phyloP scores from a whole-genome alignment of 768 basidiomycete genomes.

The Dentipellis sp. region DNA sequence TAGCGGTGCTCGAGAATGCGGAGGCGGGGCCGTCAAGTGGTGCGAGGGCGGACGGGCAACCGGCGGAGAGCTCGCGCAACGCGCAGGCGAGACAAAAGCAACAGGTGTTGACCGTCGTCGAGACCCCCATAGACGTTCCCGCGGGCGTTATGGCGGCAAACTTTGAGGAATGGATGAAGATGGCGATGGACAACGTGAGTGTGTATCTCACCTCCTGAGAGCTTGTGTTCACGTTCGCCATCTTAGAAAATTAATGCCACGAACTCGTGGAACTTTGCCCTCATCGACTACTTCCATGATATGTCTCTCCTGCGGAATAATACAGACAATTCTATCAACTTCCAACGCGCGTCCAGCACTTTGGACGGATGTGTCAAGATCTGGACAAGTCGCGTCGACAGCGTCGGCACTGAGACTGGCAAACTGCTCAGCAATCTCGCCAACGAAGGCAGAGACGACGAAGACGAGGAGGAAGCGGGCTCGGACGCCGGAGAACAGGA shows the following conservation, averaged over 20 bases:
- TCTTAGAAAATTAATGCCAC: slow-evolving; percentile 94
- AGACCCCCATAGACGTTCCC: slow-evolving; percentile 48
- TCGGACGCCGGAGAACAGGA: slow-evolving; percentile 60
- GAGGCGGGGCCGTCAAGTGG: slow-evolving; percentile 49
- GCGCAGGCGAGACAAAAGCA: slow-evolving; percentile 41
- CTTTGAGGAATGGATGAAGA: slow-evolving; percentile 99
- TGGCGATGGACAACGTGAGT: slow-evolving; percentile 92
- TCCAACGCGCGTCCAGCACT: slow-evolving; percentile 96
- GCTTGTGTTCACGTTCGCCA: slow-evolving; percentile 6
- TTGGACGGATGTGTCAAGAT: slow-evolving; percentile 99
- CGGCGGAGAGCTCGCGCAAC: slow-evolving; percentile 25
- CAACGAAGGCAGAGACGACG: slow-evolving; percentile 45
- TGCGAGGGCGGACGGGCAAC: slow-evolving; percentile 25
- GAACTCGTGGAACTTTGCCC: slow-evolving; percentile 96
- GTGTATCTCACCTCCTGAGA: slow-evolving; percentile 3
- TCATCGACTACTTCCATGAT: slow-evolving; percentile 99
- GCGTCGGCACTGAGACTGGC: slow-evolving; percentile 92
- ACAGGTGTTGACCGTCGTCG: slow-evolving; percentile 51
- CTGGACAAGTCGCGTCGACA: slow-evolving; percentile 97
- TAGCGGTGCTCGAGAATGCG: slow-evolving; percentile 40
- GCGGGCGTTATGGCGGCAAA: slow-evolving; percentile 86
- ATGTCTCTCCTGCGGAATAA: slow-evolving; percentile 93
- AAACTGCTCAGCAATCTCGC: slow-evolving; percentile 88
- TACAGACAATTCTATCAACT: slow-evolving; percentile 94
- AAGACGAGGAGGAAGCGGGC: slow-evolving; percentile 49